Evolutionary conservation across 805 yeast species (phyloP).

Genomic region (Saccharomycopsis amapae): DNA sequence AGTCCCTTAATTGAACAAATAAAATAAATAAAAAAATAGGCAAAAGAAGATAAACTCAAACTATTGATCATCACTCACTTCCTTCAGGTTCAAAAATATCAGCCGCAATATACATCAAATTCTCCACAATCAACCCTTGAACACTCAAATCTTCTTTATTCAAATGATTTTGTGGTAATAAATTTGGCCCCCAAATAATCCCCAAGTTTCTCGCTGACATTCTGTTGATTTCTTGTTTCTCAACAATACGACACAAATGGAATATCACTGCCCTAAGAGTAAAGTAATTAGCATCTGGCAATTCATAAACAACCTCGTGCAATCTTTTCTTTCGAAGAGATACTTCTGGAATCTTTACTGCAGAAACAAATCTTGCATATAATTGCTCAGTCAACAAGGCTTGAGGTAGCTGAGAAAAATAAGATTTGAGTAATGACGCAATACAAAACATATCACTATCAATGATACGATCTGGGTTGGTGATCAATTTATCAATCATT

Average conservation of each 20-base stretch:
- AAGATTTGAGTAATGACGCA: conserved; percentile 80
- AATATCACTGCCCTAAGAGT: conserved; percentile 78
- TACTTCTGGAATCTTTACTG: conserved; percentile 60
- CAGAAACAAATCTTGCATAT: conserved; percentile 55
- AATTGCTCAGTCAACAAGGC: conserved; percentile 68
- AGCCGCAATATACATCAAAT: conserved; percentile 72
- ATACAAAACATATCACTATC: conserved; percentile 82
- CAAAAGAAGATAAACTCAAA: neutral
- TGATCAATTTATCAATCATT: conserved; percentile 43
- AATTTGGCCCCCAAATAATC: conserved; percentile 91
- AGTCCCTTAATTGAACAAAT: too few relatives aligned
- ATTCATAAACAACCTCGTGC: conserved; percentile 80
- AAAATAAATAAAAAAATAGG: too few relatives aligned
- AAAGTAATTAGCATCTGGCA: conserved; percentile 94
- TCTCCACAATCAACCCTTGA: conserved; percentile 76
- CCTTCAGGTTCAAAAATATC: conserved; percentile 68
- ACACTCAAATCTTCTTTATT: conserved; percentile 63
- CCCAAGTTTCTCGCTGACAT: conserved; percentile 81
- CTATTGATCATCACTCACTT: neutral
- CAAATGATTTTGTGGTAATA: conserved; percentile 60
- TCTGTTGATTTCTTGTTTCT: conserved; percentile 55
- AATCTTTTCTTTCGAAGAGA: conserved; percentile 60
- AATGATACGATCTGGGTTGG: conserved; percentile 47
- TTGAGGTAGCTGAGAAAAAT: conserved; percentile 80
- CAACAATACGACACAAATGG: conserved; percentile 72